phyloP scores from a whole-genome alignment of 2,329 filamentous ascomycete genomes.

The Ophiocordyceps camponoti-floridani region DNA sequence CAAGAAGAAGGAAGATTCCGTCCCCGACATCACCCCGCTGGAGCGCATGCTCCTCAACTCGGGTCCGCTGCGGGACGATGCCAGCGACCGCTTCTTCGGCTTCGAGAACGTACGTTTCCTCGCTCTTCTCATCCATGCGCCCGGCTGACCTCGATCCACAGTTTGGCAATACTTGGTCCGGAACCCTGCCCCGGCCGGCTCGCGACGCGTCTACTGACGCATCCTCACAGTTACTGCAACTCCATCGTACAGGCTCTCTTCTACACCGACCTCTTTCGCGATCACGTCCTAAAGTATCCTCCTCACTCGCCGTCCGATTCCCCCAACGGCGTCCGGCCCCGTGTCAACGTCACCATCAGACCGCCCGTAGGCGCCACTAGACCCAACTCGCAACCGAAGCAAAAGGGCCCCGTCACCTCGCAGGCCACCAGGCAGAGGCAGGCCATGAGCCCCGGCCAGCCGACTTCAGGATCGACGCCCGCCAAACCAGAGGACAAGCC shows the following conservation, averaged over 20 bases:
- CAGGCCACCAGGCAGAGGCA: slow-evolving; percentile 40
- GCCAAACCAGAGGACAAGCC: slow-evolving; percentile 74
- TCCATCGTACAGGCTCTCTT: slow-evolving; percentile 96
- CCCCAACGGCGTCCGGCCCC: slow-evolving; percentile 38
- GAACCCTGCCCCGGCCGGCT: not conserved
- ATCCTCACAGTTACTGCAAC: slow-evolving; percentile 67
- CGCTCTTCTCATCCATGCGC: slow-evolving; percentile 2
- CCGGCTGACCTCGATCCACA: slow-evolving; percentile 19
- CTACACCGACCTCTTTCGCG: slow-evolving; percentile 84
- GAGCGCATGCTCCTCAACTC: slow-evolving; percentile 67
- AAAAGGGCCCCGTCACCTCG: slow-evolving; percentile 33
- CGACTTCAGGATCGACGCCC: slow-evolving; percentile 30
- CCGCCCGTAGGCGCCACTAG: slow-evolving; percentile 32
- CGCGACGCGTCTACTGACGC: slow-evolving; percentile 6
- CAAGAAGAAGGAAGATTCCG: slow-evolving; percentile 37
- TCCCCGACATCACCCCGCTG: slow-evolving; percentile 41
- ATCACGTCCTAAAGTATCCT: slow-evolving; percentile 86
- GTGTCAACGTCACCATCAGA: slow-evolving; percentile 43
- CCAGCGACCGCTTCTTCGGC: slow-evolving; percentile 95
- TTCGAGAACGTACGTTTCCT: slow-evolving; percentile 72
- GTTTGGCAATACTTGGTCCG: slow-evolving; percentile 96
- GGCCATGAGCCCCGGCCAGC: slow-evolving; percentile 33
- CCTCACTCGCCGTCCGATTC: slow-evolving; percentile 50
- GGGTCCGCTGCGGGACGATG: slow-evolving; percentile 66
- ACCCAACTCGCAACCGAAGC: slow-evolving; percentile 20